Evolutionary conservation across 2,329 filamentous ascomycete species (phyloP).

Genomic region (Ophidiomyces ophidiicola): DNA sequence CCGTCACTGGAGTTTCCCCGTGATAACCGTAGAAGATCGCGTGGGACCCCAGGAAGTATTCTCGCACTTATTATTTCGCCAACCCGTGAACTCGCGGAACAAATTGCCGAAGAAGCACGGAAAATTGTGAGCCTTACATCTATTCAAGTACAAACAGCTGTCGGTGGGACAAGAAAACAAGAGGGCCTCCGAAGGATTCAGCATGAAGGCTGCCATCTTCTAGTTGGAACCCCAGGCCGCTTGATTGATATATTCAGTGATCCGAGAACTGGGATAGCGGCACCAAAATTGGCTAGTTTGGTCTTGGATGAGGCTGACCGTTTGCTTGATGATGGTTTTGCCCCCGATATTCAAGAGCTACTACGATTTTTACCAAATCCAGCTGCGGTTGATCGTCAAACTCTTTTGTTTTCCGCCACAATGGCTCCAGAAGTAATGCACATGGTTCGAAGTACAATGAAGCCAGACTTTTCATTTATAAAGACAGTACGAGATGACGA

Average conservation of each 20-base stretch:
- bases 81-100: slow-evolving; percentile 51
- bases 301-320: slow-evolving; percentile 58
- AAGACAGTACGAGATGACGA: slow-evolving; percentile 79
- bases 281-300: slow-evolving; percentile 47
- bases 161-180: slow-evolving; percentile 76
- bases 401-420: slow-evolving; percentile 89
- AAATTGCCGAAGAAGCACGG: slow-evolving; percentile 58
- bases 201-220: slow-evolving; percentile 67
- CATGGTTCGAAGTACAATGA: slow-evolving; percentile 67
- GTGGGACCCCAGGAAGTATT: slow-evolving; percentile 38
- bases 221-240: slow-evolving; percentile 83
- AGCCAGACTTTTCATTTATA: slow-evolving; percentile 74
- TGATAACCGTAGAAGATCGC: slow-evolving; percentile 1
- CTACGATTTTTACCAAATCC: slow-evolving; percentile 50
- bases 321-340: slow-evolving; percentile 56
- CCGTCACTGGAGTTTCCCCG: slow-evolving; percentile 38
- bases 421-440: slow-evolving; percentile 71
- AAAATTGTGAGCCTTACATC: slow-evolving; percentile 55
- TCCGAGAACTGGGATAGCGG: slow-evolving; percentile 47
- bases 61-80: slow-evolving; percentile 50
- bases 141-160: slow-evolving; percentile 62
- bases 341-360: slow-evolving; percentile 53
- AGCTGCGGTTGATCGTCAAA: slow-evolving; percentile 59
- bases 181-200: slow-evolving; percentile 56
- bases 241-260: slow-evolving; percentile 70